A percentile compares a stretch with the other conserved stretches of the same genome.
Evolutionary conservation across 352 stramenopile species (phyloP).

Genomic region (Globisporangium sylvaticum): DNA sequence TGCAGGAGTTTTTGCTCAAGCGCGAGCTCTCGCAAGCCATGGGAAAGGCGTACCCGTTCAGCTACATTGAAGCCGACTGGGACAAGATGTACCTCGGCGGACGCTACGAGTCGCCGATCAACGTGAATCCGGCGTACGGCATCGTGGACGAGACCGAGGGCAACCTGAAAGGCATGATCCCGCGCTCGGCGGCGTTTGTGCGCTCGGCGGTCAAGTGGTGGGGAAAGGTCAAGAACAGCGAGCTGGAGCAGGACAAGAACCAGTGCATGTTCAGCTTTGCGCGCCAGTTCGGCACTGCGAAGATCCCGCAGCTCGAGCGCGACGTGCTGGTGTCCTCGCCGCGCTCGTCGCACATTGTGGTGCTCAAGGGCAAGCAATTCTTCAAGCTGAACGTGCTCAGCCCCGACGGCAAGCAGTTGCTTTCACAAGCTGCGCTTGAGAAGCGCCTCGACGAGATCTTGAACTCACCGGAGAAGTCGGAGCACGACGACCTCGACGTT

Average conservation of each 20-base stretch:
- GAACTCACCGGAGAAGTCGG: constrained; percentile 40
- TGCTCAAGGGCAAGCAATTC: constrained; percentile 83
- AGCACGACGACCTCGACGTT: constrained; percentile 59
- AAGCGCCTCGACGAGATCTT: constrained; percentile 62
- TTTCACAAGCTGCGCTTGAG: constrained; percentile 70
- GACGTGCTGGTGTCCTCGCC: constrained; percentile 76
- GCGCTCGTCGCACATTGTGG: constrained; percentile 83
- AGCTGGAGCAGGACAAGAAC: constrained; percentile 87
- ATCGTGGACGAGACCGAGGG: constrained; percentile 77
- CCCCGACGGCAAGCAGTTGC: constrained; percentile 72
- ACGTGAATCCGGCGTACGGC: constrained; percentile 89
- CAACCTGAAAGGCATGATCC: constrained; percentile 63
- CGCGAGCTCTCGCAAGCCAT: constrained; percentile 70
- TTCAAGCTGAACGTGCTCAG: constrained; percentile 84
- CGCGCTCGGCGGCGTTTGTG: constrained; percentile 74
- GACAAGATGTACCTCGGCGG: constrained; percentile 90
- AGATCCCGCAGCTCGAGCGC: constrained; percentile 64
- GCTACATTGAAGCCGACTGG: constrained; percentile 92
- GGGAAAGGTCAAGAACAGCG: constrained; percentile 82
- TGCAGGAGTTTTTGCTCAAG: constrained; percentile 65
- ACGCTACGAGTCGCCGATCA: constrained; percentile 88
- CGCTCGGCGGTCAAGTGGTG: constrained; percentile 87
- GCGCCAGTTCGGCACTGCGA: constrained; percentile 83
- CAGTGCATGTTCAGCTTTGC: constrained; percentile 89
- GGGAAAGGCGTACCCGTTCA: constrained; percentile 87